These are phyloP conservation scores for Theileria equi DNA, from an alignment of 169 alveolate species.

Conservation along the genomic window DNA sequence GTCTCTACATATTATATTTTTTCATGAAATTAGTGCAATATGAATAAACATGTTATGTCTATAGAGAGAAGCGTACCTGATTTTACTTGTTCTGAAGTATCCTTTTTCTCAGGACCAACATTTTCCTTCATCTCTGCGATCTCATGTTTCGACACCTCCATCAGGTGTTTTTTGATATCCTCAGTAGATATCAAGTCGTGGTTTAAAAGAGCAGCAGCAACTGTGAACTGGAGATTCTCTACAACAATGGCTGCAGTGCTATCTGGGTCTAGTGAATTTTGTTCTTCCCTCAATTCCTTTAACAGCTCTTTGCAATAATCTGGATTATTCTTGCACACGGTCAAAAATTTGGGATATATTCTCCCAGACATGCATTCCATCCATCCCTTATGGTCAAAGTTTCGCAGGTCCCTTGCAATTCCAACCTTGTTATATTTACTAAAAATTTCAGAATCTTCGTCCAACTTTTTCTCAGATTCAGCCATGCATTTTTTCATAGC, in stretches of 20 bases:
- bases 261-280: conserved; percentile 42
- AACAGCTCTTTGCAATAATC: conserved; percentile 42
- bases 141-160: conserved; percentile 32
- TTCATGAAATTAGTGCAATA: too few relatives aligned
- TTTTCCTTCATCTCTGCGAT: conserved; percentile 27
- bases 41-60: too few relatives aligned
- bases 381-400: conserved; percentile 52
- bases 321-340: conserved; percentile 19
- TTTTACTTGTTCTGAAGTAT: conserved; percentile 1
- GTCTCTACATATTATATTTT: too few relatives aligned
- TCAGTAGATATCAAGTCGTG: conserved; percentile 14
- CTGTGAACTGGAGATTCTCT: conserved; percentile 54
- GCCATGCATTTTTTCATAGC: conserved; percentile 42
- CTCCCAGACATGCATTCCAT: conserved; percentile 63
- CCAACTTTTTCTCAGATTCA: conserved; percentile 40
- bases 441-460: conserved; percentile 24
- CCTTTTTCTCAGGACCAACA: not conserved
- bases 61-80: too few relatives aligned
- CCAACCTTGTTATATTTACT: not conserved
- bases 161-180: conserved; percentile 33
- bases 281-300: conserved; percentile 17
- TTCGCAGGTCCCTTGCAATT: conserved; percentile 41
- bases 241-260: conserved; percentile 47
- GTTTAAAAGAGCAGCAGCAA: conserved; percentile 46
- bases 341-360: conserved; percentile 24